Conservation (phyloP, 306 rosid species). For the Lathyrus tuberosus region DNA sequence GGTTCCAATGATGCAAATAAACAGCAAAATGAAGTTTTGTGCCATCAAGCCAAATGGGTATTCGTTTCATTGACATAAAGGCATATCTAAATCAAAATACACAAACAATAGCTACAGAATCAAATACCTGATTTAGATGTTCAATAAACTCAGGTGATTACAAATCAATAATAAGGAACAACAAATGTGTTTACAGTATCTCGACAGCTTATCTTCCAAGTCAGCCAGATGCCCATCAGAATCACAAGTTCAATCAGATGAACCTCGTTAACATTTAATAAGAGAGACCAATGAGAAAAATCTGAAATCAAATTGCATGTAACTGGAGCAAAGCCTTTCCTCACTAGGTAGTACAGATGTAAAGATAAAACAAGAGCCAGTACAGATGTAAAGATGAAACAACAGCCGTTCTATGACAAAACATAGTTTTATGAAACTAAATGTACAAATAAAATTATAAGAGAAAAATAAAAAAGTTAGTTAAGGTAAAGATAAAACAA, state of each 20-base stretch:
- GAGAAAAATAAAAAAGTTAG: conserved; percentile 1
- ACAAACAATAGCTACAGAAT: conserved; percentile 14
- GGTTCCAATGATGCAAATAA: conserved; percentile 8
- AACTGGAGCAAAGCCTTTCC: conserved; percentile 3
- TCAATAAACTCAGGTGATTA: conserved; percentile 2
- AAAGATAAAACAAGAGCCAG: background rate
- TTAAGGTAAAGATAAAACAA: conserved; percentile 2
- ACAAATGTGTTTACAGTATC: background rate
- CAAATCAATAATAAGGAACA: conserved; percentile 1
- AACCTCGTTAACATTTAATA: too few relatives aligned
- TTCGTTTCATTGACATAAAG: background rate
- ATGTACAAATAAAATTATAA: background rate
- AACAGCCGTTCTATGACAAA: background rate
- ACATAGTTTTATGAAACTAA: background rate
- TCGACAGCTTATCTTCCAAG: conserved; percentile 14
- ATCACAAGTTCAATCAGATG: background rate
- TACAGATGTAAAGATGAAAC: background rate
- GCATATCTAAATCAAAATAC: background rate
- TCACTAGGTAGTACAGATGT: background rate
- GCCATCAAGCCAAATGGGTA: conserved; percentile 26
- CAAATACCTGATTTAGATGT: conserved; percentile 28
- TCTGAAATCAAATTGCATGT: background rate
- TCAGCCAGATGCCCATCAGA: conserved; percentile 25
- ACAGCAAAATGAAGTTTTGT: background rate
- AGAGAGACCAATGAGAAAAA: background rate